phyloP scores from a whole-genome alignment of 495 filamentous ascomycete species.

The Cercophora scortea region DNA sequence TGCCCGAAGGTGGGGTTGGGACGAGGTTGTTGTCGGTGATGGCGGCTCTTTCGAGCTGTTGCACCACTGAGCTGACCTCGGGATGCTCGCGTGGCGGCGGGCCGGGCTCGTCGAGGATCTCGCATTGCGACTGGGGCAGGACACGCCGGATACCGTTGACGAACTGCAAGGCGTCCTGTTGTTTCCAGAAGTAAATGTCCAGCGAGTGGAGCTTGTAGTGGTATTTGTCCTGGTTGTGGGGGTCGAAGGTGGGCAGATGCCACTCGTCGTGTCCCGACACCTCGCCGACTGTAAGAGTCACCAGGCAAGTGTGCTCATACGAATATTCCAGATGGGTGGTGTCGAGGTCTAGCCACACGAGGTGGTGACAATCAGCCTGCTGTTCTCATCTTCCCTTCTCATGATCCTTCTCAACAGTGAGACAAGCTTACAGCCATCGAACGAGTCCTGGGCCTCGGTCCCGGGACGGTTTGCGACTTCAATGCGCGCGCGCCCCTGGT shows the following conservation, averaged over 20 bases:
- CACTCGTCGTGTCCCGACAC: conserved; percentile 53
- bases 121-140: conserved; percentile 52
- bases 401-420: background rate
- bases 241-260: conserved; percentile 68
- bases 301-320: conserved; percentile 67
- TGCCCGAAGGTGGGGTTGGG: conserved; percentile 22
- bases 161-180: conserved; percentile 66
- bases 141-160: conserved; percentile 56
- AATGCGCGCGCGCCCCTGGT: conserved; percentile 58
- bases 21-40: conserved; percentile 33
- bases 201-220: conserved; percentile 72
- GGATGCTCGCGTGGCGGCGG: conserved; percentile 33
- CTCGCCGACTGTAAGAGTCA: conserved; percentile 66
- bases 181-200: conserved; percentile 86
- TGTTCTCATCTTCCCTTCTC: background rate
- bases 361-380: conserved; percentile 7
- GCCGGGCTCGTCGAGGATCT: conserved; percentile 48
- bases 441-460: conserved; percentile 81
- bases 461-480: conserved; percentile 87
- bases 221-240: conserved; percentile 59
- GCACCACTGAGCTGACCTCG: conserved; percentile 70
- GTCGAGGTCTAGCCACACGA: conserved; percentile 47
- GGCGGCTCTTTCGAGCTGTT: conserved; percentile 74
- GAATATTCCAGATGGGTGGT: conserved; percentile 60
- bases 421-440: conserved; percentile 61